Conservation (phyloP, 768 basidiomycete genomes). For the Pholiota conissans region DNA sequence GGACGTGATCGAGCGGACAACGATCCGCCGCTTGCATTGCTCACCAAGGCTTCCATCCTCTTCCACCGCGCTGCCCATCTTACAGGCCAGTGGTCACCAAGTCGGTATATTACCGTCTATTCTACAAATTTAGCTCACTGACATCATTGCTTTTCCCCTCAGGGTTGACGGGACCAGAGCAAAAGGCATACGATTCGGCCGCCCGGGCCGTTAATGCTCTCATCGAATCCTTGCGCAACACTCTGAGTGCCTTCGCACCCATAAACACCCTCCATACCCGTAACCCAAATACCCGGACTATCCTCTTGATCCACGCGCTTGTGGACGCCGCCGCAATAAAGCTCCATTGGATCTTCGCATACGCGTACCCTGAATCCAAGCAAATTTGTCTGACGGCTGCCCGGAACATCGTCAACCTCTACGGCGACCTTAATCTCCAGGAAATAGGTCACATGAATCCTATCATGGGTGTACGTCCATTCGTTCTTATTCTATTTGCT, state of each 20-base stretch:
- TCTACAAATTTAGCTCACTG: conserved; percentile 8
- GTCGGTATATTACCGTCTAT: conserved; percentile 25
- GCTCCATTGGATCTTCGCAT: conserved; percentile 49
- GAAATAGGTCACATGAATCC: conserved; percentile 45
- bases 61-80: conserved; percentile 60
- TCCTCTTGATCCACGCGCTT: conserved; percentile 49
- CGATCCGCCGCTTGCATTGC: conserved; percentile 39
- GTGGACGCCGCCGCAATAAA: conserved; percentile 51
- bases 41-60: conserved; percentile 56
- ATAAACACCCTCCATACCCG: conserved; percentile 30
- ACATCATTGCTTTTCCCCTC: not conserved
- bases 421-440: conserved; percentile 37
- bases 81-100: conserved; percentile 45
- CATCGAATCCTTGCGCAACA: conserved; percentile 39
- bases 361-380: conserved; percentile 40
- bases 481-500: conserved; percentile 9
- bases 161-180: conserved; percentile 45
- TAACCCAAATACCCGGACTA: conserved; percentile 33
- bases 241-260: conserved; percentile 25
- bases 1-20: conserved; percentile 28
- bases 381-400: conserved; percentile 44
- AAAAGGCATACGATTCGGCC: conserved; percentile 39
- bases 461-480: conserved; percentile 49
- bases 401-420: conserved; percentile 36
- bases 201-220: conserved; percentile 47